These are phyloP conservation scores for Yamadazyma membranifaciens DNA, from an alignment of 1,139 yeast species.

Conservation along the genomic window DNA sequence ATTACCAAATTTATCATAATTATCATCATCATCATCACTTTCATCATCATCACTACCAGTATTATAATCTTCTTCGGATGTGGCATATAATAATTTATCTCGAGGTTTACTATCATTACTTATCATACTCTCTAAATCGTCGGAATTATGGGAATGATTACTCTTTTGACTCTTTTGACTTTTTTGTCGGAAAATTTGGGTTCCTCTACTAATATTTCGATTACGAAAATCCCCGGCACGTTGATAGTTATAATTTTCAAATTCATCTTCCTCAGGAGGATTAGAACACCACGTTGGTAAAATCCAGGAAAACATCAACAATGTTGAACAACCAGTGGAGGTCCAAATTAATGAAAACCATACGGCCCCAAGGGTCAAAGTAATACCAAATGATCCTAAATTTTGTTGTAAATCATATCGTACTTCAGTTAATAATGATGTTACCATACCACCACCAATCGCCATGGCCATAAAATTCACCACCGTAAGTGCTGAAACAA, in stretches of 20 bases:
- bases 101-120: conserved; percentile 8
- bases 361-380: conserved; percentile 33
- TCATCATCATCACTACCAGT: conserved; percentile 3
- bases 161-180: neutral
- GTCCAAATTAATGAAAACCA: conserved; percentile 48
- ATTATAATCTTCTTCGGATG: conserved; percentile 8
- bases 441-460: conserved; percentile 27
- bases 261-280: conserved; percentile 28
- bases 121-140: neutral
- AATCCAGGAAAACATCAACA: conserved; percentile 34
- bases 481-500: conserved; percentile 32
- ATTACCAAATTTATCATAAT: conserved; percentile 1
- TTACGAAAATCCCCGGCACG: conserved; percentile 15
- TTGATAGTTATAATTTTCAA: conserved; percentile 13
- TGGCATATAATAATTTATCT: conserved; percentile 13
- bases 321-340: conserved; percentile 22
- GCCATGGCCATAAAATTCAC: conserved; percentile 29
- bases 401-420: conserved; percentile 27
- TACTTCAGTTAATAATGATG: conserved; percentile 24
- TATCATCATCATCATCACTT: neutral
- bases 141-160: neutral
- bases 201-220: conserved; percentile 2
- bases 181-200: conserved; percentile 1
- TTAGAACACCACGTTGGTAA: conserved; percentile 48
- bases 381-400: conserved; percentile 46